Base-by-base conservation (phyloP, 2,329 filamentous ascomycete species). In the Alternaria ventricosa region DNA sequence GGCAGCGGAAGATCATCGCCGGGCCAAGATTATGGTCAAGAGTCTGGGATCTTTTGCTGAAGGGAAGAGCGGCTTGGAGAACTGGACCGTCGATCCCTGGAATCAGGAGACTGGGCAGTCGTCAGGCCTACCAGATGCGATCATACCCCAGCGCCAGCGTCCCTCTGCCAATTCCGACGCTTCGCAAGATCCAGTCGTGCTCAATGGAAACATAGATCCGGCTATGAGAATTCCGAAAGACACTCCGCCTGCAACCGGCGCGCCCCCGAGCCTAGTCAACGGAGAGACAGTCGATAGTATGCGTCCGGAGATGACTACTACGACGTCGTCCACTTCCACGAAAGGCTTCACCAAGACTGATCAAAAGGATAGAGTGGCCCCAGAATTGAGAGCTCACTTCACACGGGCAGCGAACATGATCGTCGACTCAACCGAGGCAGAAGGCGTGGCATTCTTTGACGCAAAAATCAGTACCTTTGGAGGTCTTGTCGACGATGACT, bases 11-110 rank as follows among this genome's bases (percentile, higher is more conserved):
- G 87, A 84, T 68, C 86, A 84, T 68, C 84, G 81, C 70, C 84
- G 82, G 68, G 86, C 82, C 44, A 87, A 83, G 65, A 84, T 82
- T 70, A 89, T 85, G 79, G 85, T 84, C 44, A 82, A 84, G 54
- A 78, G 75, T 45, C 50, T 80, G 46, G 78, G 78, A 4, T 78
- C 76, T 5, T 80, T 80, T 57, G 78, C 76, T 5, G 78, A 80
- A 45, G 78, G 78, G 1, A 79, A 78, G 58, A 76, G 74, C 15
- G 73, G 68, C 5, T 61, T 76, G 6, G 75, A 79, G 47, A 76
- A 78, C 36, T 78, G 76, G 75, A 76, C 71, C 53, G 67, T 70
- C 43, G 77, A 77, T 55, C 71, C 72, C 1, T 77, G 74, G 71
- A 75, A 78, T 22, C 55, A 64, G 4, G 73, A 72, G 9, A 63